Evolutionary conservation across 441 rosid species (phyloP), one percentile per base, ranked within the genome.

Genomic region (Mallotus repandus): DNA sequence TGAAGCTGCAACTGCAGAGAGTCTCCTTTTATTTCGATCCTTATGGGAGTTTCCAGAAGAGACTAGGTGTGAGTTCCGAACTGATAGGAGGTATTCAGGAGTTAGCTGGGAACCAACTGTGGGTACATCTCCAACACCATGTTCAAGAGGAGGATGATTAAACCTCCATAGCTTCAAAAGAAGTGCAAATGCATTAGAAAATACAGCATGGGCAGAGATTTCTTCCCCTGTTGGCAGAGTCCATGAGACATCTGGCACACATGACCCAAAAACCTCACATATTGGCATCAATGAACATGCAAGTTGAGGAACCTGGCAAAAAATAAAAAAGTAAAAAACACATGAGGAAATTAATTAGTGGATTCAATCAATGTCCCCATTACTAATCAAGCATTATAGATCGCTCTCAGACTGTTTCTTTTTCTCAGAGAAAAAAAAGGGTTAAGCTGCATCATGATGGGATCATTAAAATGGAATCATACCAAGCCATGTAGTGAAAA

Each of bases 401-500:
- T 35, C 18, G 48, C 35, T 32, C 59, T 52, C 5, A 29, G 13
- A 13, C n/a, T 13, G 4, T 67, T 15, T 21, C 46, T 9, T 11
- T 29, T 43, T 57, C 56, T 19, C 35, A 12, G 54, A 25, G 38
- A 21, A 21, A 56, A 57, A 60, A 63, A n/a, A 21, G 21, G 2
- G 11, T 0, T 32, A 12, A 22, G 43, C 19, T 25, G 49, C 38
- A 35, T 41, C 48, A 52, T 16, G 38, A 46, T 21, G 41, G 67
- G 53, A 58, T 18, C 56, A 11, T 29, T 60, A 54, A 66, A 54
- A 78, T 38, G 18, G 75, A 66, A 77, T 77, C 89, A 50, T 88
- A 96, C 99, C 91, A 91, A 68, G 77, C 99, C 99, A 79, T 89
- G 99, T 64, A 92, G 84, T 64, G 98, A 91, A 85, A 93, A 89